Evolutionary conservation across 2,329 filamentous ascomycete species (phyloP), one percentile per base, ranked within the genome.

Genomic region (Penicillium sp.): DNA sequence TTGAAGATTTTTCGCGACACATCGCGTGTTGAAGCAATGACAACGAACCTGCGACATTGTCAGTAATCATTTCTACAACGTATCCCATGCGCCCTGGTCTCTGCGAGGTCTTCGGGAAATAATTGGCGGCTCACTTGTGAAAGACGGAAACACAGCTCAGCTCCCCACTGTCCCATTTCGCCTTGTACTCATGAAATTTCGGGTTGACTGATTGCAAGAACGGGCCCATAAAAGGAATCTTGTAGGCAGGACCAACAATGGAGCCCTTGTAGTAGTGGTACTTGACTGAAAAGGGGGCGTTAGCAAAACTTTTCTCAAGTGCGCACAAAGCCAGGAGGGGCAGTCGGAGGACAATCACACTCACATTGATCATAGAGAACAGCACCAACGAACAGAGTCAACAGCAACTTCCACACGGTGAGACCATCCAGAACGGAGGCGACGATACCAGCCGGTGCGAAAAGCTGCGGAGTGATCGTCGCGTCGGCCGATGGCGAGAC

Each of bases 71-170:
- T n/a, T n/a, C n/a, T n/a, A n/a, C n/a, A n/a, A n/a, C n/a, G n/a
- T n/a, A n/a, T n/a, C n/a, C n/a, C n/a, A n/a, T n/a, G n/a, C n/a
- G n/a, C n/a, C n/a, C n/a, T n/a, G n/a, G n/a, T n/a, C n/a, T n/a
- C n/a, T n/a, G n/a, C n/a, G n/a, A n/a, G n/a, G n/a, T n/a, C n/a
- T n/a, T n/a, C n/a, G 18, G 18, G 5, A 9, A 5, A 22, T 22
- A 9, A 22, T 5, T 5, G 5, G 5, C 18, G 9, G 36, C 80
- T 54, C 77, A 94, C 87, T 96, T 98, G 79, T 98, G 92, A 73
- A 98, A 98, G 57, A 98, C 88, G 2, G 89, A 95, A 45, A 98
- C 92, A 61, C 92, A 98, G 74, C 89, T 95, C 54, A 98, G 74
- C 32, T 85, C 82, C 31, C 85, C 92, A 59, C 87, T 94, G 55